These are phyloP conservation scores for Diaporthe eres DNA, from an alignment of 2,329 filamentous ascomycete species.

Conservation along the genomic window DNA sequence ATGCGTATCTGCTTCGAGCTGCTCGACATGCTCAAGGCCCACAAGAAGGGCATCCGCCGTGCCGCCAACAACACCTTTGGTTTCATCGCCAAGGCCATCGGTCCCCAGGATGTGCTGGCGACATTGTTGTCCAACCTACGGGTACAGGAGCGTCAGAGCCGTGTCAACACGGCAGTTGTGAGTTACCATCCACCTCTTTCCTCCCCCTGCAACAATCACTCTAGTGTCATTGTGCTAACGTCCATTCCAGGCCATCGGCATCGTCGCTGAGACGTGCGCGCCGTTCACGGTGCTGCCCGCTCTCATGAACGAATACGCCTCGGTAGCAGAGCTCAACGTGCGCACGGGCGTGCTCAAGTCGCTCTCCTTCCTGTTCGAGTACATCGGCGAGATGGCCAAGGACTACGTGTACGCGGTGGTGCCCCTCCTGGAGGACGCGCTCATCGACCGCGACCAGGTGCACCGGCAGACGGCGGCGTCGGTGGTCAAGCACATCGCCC, in stretches of 20 bases:
- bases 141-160: conserved; percentile 97
- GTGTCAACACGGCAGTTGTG: conserved; percentile 93
- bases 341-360: conserved; percentile 99
- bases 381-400: conserved; percentile 99
- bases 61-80: conserved; percentile 99
- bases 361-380: conserved; percentile 97
- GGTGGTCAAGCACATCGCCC: conserved; percentile 97
- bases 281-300: conserved; percentile 99
- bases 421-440: conserved; percentile 93
- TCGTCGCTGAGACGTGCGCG: conserved; percentile 97
- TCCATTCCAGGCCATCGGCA: conserved; percentile 80
- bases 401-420: conserved; percentile 99
- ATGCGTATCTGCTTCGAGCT: conserved; percentile 99
- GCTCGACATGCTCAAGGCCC: conserved; percentile 98
- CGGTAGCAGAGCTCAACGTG: conserved; percentile 97
- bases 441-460: conserved; percentile 98
- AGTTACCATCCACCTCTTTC: background rate
- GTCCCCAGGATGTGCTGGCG: conserved; percentile 95
- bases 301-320: conserved; percentile 96
- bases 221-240: conserved; percentile 1
- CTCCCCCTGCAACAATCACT: no score
- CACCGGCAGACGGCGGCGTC: conserved; percentile 96
- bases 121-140: conserved; percentile 96
- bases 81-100: conserved; percentile 99
- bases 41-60: conserved; percentile 98